Evolutionary conservation across 116 monocot genomes (phyloP), one percentile per base, ranked within the genome.

Genomic region (Posidonia oceanica): DNA sequence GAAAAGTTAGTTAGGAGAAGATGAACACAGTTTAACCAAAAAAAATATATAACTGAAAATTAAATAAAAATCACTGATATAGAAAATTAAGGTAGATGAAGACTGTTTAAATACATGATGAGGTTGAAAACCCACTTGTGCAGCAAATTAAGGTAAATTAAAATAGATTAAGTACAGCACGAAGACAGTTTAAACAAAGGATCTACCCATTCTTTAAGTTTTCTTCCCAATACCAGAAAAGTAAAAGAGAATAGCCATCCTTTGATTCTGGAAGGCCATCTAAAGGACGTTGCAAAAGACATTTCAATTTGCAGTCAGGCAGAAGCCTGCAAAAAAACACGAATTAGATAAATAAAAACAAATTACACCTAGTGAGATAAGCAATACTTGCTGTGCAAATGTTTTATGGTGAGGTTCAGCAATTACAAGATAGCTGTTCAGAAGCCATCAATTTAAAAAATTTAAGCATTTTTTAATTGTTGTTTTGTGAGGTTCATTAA

Each of bases 181-280:
- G 48, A 48, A 48, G 8, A 8, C 3, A 1, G 12, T 48, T 44
- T 37, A 62, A 62, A 36, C 22, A 23, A 23, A 37, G 51, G 7
- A 23, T 69, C 74, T 59, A 84, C 87, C 87, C 80, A 67, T 81
- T 79, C 76, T 91, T 91, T 66, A 91, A 72, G 80, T 81, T 84
- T 64, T 90, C 86, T 64, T 90, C 90, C 86, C 86, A 90, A 57
- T 82, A 78, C 90, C 90, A 90, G 70, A 90, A 90, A 29, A 90
- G 80, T 72, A 90, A 70, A 68, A 90, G 80, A 78, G 89, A 90
- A 68, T 52, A 83, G 5, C 89, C 89, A 80, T 90, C 89, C 72
- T 77, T 86, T 37, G 80, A 81, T 78, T 83, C 89, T 23, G 86
- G 79, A 44, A 90, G 63, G 54, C 5, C 73, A 75, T 76, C 71